Base-by-base conservation (phyloP, 1,284 basidiomycete species). In the Meripilus lineatus region DNA sequence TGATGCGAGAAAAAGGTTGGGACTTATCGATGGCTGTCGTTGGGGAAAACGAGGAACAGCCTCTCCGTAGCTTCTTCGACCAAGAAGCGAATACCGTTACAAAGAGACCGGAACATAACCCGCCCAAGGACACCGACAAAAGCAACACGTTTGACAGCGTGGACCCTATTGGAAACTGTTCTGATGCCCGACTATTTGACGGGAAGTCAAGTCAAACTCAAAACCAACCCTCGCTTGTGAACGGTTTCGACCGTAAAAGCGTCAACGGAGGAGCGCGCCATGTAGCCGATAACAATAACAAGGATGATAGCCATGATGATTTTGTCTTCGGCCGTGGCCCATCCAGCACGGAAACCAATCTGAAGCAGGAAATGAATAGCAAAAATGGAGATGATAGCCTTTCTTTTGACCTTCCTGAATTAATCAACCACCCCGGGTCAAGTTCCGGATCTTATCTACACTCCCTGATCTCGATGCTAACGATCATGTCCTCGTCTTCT, bases 381-480 rank as follows among this genome's bases (percentile, higher is more conserved):
- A n/a, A n/a, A 17, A 25, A 39, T 20, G 11, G 20, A n/a, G 23
- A 39, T 23, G 33, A 47, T 21, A 40, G 43, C 21, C 38, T 33
- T 38, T 40, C 23, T 22, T 17, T 25, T 5, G 7, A 35, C 18
- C 25, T 94, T 37, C 90, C 93, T 0, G 84, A 85, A 55, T 69
- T 94, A 42, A 66, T 94, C 44, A 68, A 70, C 45, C 93, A 90
- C 59, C 75, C 81, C 8, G 95, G 95, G 35, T 84, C 90, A 33
- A 88, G 84, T 38, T 96, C 93, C n/a, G 95, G 95, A 15, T 93
- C 90, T 10, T 99, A 95, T 67, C 76, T 99, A 38, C 84, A 92
- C 47, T 76, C 84, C 8, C 74, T 96, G 48, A 74, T 94, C 42
- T 53, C 61, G 14, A 15, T 41, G 43, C 37, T 39, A 5, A 55